phyloP scores from a whole-genome alignment of 164 flowering plant species.

The Magnolia sinica region DNA sequence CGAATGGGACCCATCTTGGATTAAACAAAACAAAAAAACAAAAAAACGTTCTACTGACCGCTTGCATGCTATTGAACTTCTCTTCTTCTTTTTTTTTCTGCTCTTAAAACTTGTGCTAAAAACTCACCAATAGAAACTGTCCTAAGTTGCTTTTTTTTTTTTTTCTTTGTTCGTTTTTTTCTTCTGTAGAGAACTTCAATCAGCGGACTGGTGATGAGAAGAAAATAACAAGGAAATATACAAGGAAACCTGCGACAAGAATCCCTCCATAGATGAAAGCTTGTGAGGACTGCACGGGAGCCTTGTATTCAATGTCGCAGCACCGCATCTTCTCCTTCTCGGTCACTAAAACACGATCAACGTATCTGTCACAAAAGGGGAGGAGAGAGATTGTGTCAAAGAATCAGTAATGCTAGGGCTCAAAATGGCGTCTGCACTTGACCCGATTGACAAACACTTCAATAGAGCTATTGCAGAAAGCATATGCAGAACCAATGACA shows the following conservation, averaged over 20 bases:
- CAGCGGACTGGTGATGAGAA: constrained; percentile 80
- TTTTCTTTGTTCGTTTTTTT: not conserved
- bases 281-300: constrained; percentile 74
- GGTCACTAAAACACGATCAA: constrained; percentile 58
- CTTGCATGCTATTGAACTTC: no score
- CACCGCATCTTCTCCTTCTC: constrained; percentile 94
- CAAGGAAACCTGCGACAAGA: constrained; percentile 82
- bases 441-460: no score
- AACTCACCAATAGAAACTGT: not conserved
- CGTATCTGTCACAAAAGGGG: constrained; percentile 50
- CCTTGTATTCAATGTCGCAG: constrained; percentile 70
- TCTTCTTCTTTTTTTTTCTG: not conserved
- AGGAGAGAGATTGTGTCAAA: not conserved
- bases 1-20: no score
- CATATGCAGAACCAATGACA: no score
- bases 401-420: no score
- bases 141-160: not conserved
- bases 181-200: constrained; percentile 10
- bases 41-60: no score
- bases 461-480: no score
- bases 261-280: constrained; percentile 82
- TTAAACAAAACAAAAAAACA: no score
- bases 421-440: no score
- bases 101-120: not conserved
- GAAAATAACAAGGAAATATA: constrained; percentile 84